Evolutionary conservation across 2,329 filamentous ascomycete species (phyloP).

Genomic region (Penicillium capsulatum): DNA sequence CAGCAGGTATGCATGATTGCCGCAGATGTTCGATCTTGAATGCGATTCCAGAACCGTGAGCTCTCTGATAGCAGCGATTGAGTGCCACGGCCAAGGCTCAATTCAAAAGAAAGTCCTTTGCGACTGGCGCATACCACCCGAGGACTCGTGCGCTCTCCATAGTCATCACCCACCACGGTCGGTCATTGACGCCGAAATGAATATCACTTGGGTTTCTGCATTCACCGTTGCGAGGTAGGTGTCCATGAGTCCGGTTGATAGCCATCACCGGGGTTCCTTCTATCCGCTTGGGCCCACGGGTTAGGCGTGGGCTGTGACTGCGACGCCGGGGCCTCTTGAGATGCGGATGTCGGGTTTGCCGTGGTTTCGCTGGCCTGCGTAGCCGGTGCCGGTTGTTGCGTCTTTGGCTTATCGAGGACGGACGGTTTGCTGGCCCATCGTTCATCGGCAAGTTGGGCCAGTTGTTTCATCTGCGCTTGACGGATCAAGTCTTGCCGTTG

Average conservation of each 20-base stretch:
- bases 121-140: too few species aligned
- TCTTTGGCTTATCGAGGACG: constrained; percentile 54
- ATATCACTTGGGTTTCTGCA: too few species aligned
- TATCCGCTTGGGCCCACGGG: constrained; percentile 57
- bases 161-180: too few species aligned
- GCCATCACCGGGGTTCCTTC: constrained; percentile 55
- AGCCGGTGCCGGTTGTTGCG: constrained; percentile 36
- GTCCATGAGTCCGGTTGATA: constrained; percentile 66
- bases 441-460: constrained; percentile 58
- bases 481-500: constrained; percentile 55
- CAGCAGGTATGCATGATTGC: too few species aligned
- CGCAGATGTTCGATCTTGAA: too few species aligned
- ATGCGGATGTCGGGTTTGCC: constrained; percentile 30
- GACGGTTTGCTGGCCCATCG: constrained; percentile 59
- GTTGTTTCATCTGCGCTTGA: constrained; percentile 55
- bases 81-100: too few species aligned
- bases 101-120: too few species aligned
- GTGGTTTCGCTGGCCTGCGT: constrained; percentile 41
- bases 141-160: too few species aligned
- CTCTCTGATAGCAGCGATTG: too few species aligned
- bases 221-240: constrained; percentile 45
- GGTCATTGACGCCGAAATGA: too few species aligned
- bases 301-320: constrained; percentile 27
- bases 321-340: constrained; percentile 4
- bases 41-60: too few species aligned